Base-by-base conservation (phyloP, 345 rosid species). In the Lepidium sativum region DNA sequence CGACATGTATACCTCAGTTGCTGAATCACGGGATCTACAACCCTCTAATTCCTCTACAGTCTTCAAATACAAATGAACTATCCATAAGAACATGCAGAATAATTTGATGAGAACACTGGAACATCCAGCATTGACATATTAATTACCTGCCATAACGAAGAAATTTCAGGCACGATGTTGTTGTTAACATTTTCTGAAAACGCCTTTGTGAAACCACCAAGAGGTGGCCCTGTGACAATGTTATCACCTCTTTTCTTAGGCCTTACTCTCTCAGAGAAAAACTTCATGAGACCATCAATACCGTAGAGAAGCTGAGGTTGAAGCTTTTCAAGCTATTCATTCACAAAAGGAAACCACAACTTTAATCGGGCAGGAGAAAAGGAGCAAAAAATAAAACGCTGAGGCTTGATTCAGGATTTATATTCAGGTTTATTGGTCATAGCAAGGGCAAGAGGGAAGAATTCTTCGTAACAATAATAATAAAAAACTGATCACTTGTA, bases 211-310 rank as follows among this genome's bases (percentile, higher is more conserved):
- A 80, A 54, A 48, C 77, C 59, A 68, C 74, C 81, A 71, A 80
- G 81, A 57, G 74, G 75, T 8, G 79, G 79, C 32, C 83, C 83
- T 54, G 81, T 80, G 71, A 77, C 32, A 38, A 67, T 54, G 49
- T 61, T 65, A 27, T 60, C 70, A 43, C 73, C 77, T 62, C 79
- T 70, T 54, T 77, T 70, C 73, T 80, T 77, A 40, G 77, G 83
- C 68, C 66, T 80, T 43, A 71, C 77, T 64, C 70, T 77, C 75
- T 77, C 81, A 49, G 63, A 68, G 53, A 74, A 54, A 67, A 70
- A 70, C 68, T 75, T 63, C 49, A 54, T 47, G 12, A 78, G 44
- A 15, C 49, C 65, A 63, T 69, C 70, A 21, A 76, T 49, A 31
- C 80, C 63, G 25, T 48, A 57, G 33, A 71, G 60, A 53, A 50